Conservation (phyloP, 2,329 filamentous ascomycete genomes). For the Herpotrichia juniperi region DNA sequence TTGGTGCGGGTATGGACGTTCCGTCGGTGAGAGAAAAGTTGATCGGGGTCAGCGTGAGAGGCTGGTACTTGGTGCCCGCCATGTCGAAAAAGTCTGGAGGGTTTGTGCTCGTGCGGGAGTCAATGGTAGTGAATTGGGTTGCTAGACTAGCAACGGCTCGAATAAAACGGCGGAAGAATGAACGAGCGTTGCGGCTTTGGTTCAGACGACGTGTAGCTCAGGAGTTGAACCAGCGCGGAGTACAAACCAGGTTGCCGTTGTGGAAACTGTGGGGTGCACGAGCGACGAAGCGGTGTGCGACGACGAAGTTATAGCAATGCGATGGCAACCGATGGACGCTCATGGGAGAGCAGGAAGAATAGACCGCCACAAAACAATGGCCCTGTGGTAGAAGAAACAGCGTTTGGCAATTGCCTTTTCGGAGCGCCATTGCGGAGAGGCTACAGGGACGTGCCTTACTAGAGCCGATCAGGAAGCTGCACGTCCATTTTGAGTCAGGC, state of each 20-base stretch:
- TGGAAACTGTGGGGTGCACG: neutral
- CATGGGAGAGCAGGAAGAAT: constrained; percentile 1
- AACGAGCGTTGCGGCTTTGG: constrained; percentile 13
- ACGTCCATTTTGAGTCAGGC: constrained; percentile 11
- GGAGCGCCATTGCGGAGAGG: constrained; percentile 10
- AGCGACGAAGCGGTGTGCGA: neutral
- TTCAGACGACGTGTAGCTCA: constrained; percentile 28
- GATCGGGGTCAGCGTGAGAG: constrained; percentile 45
- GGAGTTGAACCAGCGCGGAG: constrained; percentile 34
- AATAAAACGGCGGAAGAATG: constrained; percentile 17
- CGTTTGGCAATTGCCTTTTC: constrained; percentile 12
- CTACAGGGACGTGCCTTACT: constrained; percentile 9
- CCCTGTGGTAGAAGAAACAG: constrained; percentile 7
- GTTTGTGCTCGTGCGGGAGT: constrained; percentile 6
- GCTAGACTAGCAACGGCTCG: constrained; percentile 17
- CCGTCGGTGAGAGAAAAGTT: constrained; percentile 51
- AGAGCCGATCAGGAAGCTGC: constrained; percentile 14
- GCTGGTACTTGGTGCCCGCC: constrained; percentile 40
- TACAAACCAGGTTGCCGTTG: constrained; percentile 18
- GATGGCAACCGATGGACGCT: constrained; percentile 1
- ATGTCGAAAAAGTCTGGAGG: constrained; percentile 22
- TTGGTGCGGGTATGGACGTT: constrained; percentile 49
- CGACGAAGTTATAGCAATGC: constrained; percentile 1
- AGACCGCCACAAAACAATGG: constrained; percentile 7
- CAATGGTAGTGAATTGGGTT: constrained; percentile 14